Base-by-base conservation (phyloP, 2,329 filamentous ascomycete species). In the Nannizzia gypsea region DNA sequence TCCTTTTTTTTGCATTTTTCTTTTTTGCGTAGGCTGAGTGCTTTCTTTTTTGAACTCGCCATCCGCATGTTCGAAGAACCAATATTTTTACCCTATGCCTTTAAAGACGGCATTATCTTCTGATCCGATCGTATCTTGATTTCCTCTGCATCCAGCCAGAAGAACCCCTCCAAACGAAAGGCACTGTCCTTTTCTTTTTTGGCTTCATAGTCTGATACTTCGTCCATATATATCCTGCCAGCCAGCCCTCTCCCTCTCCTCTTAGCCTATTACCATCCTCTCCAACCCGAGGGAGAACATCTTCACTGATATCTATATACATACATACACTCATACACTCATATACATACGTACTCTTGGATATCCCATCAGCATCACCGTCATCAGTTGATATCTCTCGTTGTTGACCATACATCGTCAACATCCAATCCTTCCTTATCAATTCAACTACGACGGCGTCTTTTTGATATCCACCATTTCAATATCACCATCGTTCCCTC, bases 51-150 rank as follows among this genome's bases (percentile, higher is more conserved):
- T n/a, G 15, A 15, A 42, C 38, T 42, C 15, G 38, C 22, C 48
- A 52, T 52, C 48, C 22, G 22, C 48, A 52, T 24, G 48, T 31
- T 52, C 48, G 48, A 42, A 52, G 48, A 42, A 52, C 48, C 48
- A 52, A 52, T 52, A 52, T 52, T 28, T 52, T 52, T 52, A 52
- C 28, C 11, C 28, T 52, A n/a, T 17, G 15, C 38, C 38, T 42
- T 42, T 52, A 6, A 22, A 52, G 48, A 52, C 31, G 31, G 4
- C 48, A 22, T 52, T 52, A 52, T 52, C 48, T 52, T 31, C 48
- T 52, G 48, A 31, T 31, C 26, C 22, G 26, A 52, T 52, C 26
- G 48, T 24, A 52, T 52, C 48, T 52, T 52, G 48, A 52, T 52
- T 52, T 17, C 11, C 26, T 52, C 22, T 52, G 48, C 48, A 31